Conservation (phyloP, 768 basidiomycete species). For the Amanita thiersii region DNA sequence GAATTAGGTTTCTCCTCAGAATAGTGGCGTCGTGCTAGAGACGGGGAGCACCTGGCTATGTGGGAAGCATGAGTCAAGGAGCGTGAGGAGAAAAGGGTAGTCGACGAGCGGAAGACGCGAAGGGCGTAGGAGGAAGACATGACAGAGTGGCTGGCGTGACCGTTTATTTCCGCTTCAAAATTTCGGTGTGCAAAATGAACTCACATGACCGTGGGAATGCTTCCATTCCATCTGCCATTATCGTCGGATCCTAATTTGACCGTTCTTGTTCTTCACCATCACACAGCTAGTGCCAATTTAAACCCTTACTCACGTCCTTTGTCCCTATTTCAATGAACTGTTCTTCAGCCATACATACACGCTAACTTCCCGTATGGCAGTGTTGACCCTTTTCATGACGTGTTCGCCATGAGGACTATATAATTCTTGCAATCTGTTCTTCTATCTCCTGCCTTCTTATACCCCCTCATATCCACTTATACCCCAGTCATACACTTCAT, state of each 20-base stretch:
- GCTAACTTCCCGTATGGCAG: no score
- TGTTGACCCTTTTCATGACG: no score
- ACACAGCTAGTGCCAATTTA: not conserved
- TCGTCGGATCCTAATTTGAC: not conserved
- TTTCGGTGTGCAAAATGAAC: no score
- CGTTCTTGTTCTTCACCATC: not conserved
- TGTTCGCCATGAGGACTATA: no score
- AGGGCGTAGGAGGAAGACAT: slow-evolving; percentile 50
- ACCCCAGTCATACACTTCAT: slow-evolving; percentile 16
- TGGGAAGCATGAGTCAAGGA: slow-evolving; percentile 20
- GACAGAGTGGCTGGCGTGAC: slow-evolving; percentile 14
- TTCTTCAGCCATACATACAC: no score
- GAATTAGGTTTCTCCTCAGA: slow-evolving; percentile 44
- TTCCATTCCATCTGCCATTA: not conserved
- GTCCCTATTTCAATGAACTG: no score
- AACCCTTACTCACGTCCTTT: no score
- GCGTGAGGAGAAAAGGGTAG: slow-evolving; percentile 46
- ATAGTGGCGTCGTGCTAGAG: slow-evolving; percentile 38
- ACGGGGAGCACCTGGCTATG: slow-evolving; percentile 25
- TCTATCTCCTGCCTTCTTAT: no score
- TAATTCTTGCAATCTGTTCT: no score
- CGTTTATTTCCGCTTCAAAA: slow-evolving; percentile 14
- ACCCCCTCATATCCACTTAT: no score
- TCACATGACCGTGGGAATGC: not conserved
- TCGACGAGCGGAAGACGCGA: slow-evolving; percentile 50